Conservation (phyloP, 2,329 filamentous ascomycete genomes). For the Aureobasidium musti region DNA sequence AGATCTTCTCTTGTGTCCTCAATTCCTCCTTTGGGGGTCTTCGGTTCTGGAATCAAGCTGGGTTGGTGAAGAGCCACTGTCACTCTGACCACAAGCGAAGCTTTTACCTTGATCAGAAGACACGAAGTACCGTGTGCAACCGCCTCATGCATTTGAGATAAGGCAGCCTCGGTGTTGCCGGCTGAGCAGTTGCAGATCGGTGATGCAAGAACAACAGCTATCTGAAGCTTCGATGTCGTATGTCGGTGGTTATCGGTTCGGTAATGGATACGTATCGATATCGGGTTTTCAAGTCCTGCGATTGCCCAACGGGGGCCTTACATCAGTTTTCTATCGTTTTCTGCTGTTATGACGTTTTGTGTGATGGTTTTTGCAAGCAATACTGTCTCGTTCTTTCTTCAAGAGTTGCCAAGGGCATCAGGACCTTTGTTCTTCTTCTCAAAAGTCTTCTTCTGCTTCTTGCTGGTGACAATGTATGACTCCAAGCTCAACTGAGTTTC, state of each 20-base stretch:
- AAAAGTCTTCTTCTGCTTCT: constrained; percentile 6
- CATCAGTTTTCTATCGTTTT: constrained; percentile 28
- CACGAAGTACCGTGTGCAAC: neutral
- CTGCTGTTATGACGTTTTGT: neutral
- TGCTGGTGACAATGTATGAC: constrained; percentile 37
- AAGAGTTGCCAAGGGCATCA: constrained; percentile 13
- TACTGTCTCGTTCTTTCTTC: neutral
- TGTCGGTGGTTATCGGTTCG: constrained; percentile 1
- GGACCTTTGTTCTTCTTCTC: neutral
- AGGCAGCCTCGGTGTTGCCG: neutral
- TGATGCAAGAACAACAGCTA: neutral
- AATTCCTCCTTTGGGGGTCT: neutral
- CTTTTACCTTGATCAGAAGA: neutral
- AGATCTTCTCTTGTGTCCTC: neutral
- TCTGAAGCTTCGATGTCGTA: neutral
- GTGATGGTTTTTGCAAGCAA: constrained; percentile 20
- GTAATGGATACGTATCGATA: neutral
- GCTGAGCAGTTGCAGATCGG: neutral
- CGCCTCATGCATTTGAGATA: neutral
- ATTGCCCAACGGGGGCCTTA: constrained; percentile 30
- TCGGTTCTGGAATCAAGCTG: neutral
- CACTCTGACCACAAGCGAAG: neutral
- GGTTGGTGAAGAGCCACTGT: neutral
- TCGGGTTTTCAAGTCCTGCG: constrained; percentile 37
- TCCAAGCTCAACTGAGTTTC: constrained; percentile 35